A percentile compares a stretch with the other conserved stretches of the same genome.
Evolutionary conservation across 2,329 filamentous ascomycete species (phyloP).

Genomic region (Diaporthe sp.): DNA sequence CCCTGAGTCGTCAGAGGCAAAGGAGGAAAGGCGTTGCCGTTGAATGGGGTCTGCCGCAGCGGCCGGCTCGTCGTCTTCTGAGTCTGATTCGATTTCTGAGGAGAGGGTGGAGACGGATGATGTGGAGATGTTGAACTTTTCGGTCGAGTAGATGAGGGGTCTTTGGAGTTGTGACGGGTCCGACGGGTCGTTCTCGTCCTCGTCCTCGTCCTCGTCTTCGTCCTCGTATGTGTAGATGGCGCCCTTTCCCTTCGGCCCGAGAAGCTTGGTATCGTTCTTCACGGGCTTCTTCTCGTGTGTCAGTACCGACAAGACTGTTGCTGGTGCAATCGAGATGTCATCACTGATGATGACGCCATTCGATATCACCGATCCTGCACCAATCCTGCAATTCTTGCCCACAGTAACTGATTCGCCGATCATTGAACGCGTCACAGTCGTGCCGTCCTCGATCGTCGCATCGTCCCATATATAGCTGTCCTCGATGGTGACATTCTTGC

Average conservation of each 20-base stretch:
- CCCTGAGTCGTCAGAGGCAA: constrained; percentile 75
- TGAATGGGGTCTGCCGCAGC: constrained; percentile 38
- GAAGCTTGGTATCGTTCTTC: constrained; percentile 54
- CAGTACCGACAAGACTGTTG: constrained; percentile 51
- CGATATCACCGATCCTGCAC: constrained; percentile 81
- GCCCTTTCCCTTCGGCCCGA: constrained; percentile 63
- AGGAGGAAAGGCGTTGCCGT: constrained; percentile 75
- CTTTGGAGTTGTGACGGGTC: constrained; percentile 64
- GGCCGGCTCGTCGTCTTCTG: constrained; percentile 66
- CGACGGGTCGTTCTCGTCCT: constrained; percentile 54
- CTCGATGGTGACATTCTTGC: constrained; percentile 81
- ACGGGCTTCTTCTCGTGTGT: constrained; percentile 49
- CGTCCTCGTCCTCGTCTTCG: constrained; percentile 57
- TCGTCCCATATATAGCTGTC: constrained; percentile 92
- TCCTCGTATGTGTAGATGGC: constrained; percentile 57
- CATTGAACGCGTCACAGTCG: constrained; percentile 77
- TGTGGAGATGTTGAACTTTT: constrained; percentile 61
- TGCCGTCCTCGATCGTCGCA: constrained; percentile 78
- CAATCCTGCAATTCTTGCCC: constrained; percentile 76
- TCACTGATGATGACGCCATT: constrained; percentile 80
- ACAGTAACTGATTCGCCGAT: constrained; percentile 79
- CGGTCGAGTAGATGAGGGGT: constrained; percentile 65
- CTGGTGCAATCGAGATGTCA: constrained; percentile 56
- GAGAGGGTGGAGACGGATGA: constrained; percentile 69
- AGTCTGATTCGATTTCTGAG: constrained; percentile 71